Evolutionary conservation across 345 rosid species (phyloP), one percentile per base, ranked within the genome.

Genomic region (Camelina neglecta): DNA sequence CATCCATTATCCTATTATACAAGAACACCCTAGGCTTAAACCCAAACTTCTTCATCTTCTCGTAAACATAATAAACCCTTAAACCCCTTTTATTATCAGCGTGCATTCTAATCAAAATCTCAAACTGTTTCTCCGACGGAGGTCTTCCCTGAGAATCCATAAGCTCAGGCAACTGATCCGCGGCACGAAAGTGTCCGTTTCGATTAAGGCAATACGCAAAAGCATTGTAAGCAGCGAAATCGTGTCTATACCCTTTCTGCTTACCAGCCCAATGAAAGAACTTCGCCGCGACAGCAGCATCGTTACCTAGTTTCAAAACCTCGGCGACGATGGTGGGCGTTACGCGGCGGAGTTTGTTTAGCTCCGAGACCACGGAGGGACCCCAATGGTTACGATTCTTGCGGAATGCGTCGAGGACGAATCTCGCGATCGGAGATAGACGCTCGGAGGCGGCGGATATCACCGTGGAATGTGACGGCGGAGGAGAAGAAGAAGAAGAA

Each of bases 191-290:
- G 64, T 81, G 65, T 18, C 82, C 79, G 26, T 76, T 85, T 47
- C 95, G 80, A 42, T 90, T 85, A 75, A 94, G 84, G 81, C 97
- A 90, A 76, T 94, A 90, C 55, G 97, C 92, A 67, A 89, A 84
- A 15, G 97, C 97, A 67, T 94, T 94, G 81, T 94, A 94, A n/a
- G 92, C 72, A 1, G 93, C 86, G 75, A 85, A 94, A 68, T 79
- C 87, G 50, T 90, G 97, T 12, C 72, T 76, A 48, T 85, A 92
- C 23, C 98, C 96, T 76, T 90, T 94, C 18, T 94, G 97, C 80
- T 88, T 92, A 48, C 97, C 97, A 6, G 96, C 96, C 97, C 98
- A 92, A 67, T 83, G 89, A 74, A 94, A 94, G 87, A 92, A 89
- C 82, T 88, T 90, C n/a, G 98, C 73, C 26, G 93, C 95, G 3